Evolutionary conservation across 371 early-diverging fungal species (phyloP), one percentile per base, ranked within the genome.

Genomic region (Chytridium lagenaria): DNA sequence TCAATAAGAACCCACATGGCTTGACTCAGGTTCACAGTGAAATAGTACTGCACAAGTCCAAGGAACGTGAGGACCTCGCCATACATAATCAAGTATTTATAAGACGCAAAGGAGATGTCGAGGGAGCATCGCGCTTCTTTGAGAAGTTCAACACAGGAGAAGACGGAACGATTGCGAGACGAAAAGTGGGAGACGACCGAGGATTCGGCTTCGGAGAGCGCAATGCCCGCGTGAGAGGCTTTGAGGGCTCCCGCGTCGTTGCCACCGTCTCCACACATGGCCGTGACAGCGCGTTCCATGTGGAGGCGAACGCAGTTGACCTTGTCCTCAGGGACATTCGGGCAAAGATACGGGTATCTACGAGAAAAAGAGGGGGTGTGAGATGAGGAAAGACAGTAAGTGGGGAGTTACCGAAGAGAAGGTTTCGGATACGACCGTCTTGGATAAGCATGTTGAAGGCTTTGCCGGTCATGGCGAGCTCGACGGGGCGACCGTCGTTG

Each of bases 211-310:
- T 92, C 91, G 1, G 93, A 91, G 31, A 98, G 83, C 49, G 96
- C 93, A 12, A 98, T 72, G 52, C 98, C 97, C 19, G 93, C 95
- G 76, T 95, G 94, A 15, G 96, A 92, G 57, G 91, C 92, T 51
- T 92, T 90, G 55, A 98, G 82, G 19, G 98, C 98, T 55, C 94
- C 97, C 73, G 93, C 92, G 81, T 98, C 98, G 81, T 98, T 98
- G 28, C 92, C 95, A 68, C 97, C 98, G 80, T 98, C 98, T 70
- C 98, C 98, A 80, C 93, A 93, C 93, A 95, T 94, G 50, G 90
- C 94, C 30, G 93, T 92, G 50, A 93, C 86, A 1, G 80, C 78
- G 49, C 87, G 89, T 38, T 86, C 84, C 91, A 91, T 92, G 78
- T 88, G 85, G n/a, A 90, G 75, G 30, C 88, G 82, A 0, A 93